These are phyloP conservation scores for Bipolaris gigantea DNA, from an alignment of 2,329 filamentous ascomycete species.

Conservation along the genomic window DNA sequence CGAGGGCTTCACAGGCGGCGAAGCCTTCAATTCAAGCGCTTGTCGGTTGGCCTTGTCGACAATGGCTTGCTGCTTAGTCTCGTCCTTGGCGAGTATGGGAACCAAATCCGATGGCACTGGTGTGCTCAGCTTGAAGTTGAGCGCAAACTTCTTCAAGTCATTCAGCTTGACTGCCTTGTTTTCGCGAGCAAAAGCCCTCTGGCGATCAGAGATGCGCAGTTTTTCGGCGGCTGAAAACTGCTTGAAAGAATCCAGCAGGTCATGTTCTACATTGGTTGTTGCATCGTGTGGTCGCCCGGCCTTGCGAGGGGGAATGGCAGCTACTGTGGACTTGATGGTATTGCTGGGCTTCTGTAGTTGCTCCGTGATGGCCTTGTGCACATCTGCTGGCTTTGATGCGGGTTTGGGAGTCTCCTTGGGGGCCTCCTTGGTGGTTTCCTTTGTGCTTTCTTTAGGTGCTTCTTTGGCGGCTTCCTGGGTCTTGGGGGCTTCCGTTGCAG, in stretches of 20 bases:
- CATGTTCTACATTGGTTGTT: constrained; percentile 62
- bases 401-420: constrained; percentile 12
- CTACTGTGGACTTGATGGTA: constrained; percentile 32
- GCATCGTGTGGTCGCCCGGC: constrained; percentile 54
- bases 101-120: constrained; percentile 91
- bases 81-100: constrained; percentile 94
- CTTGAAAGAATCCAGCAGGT: constrained; percentile 65
- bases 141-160: constrained; percentile 92
- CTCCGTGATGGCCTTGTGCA: constrained; percentile 26
- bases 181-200: constrained; percentile 57
- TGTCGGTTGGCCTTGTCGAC: constrained; percentile 83
- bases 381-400: constrained; percentile 22
- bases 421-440: neutral
- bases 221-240: constrained; percentile 66
- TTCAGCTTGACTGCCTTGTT: constrained; percentile 93
- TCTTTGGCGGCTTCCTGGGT: constrained; percentile 5
- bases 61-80: constrained; percentile 90
- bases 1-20: constrained; percentile 43
- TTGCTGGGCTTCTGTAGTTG: constrained; percentile 34
- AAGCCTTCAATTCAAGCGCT: constrained; percentile 58
- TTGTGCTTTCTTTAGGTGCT: neutral
- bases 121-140: constrained; percentile 90
- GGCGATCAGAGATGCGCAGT: constrained; percentile 59
- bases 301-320: constrained; percentile 39
- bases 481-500: constrained; percentile 20